Evolutionary conservation across 495 filamentous ascomycete species (phyloP).

Genomic region (Hamigera avellanea): DNA sequence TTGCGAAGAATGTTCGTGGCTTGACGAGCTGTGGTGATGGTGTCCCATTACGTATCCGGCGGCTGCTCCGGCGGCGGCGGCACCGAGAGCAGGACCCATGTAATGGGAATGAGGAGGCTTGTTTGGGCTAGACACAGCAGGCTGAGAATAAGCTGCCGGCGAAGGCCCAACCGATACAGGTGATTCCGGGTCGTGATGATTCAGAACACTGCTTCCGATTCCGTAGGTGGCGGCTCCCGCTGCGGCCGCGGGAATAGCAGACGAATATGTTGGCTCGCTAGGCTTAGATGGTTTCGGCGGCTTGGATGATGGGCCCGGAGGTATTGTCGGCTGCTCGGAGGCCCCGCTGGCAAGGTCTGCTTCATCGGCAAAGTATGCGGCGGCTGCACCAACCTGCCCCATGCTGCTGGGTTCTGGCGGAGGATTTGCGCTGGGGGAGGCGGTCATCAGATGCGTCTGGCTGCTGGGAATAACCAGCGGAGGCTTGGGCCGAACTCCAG

Average conservation of each 20-base stretch:
- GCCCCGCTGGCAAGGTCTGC: constrained; percentile 12
- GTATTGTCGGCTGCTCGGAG: constrained; percentile 15
- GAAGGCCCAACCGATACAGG: constrained; percentile 5
- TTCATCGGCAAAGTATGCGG: constrained; percentile 29
- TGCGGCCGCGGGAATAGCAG: constrained; percentile 10
- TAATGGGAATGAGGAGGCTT: constrained; percentile 23
- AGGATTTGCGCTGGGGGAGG: constrained; percentile 33
- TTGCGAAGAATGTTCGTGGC: constrained; percentile 17
- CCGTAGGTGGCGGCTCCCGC: constrained; percentile 19
- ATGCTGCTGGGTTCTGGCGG: constrained; percentile 41
- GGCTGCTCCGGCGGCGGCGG: constrained; percentile 34
- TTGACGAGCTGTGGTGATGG: constrained; percentile 25
- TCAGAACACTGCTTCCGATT: constrained; percentile 7
- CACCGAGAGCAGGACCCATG: constrained; percentile 26
- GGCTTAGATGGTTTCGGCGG: constrained; percentile 16
- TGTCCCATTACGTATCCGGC: constrained; percentile 37
- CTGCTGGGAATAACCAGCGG: constrained; percentile 43
- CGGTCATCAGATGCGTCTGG: constrained; percentile 38
- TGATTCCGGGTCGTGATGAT: constrained; percentile 9
- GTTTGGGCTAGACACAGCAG: constrained; percentile 3
- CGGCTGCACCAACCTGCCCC: constrained; percentile 39
- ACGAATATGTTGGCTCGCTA: constrained; percentile 16
- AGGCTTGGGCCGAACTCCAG: constrained; percentile 41
- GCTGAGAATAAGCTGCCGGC: constrained; percentile 11
- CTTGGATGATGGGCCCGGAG: constrained; percentile 6